Evolutionary conservation across 2,329 filamentous ascomycete species (phyloP).

Genomic region (Diaporthe aspalathi): DNA sequence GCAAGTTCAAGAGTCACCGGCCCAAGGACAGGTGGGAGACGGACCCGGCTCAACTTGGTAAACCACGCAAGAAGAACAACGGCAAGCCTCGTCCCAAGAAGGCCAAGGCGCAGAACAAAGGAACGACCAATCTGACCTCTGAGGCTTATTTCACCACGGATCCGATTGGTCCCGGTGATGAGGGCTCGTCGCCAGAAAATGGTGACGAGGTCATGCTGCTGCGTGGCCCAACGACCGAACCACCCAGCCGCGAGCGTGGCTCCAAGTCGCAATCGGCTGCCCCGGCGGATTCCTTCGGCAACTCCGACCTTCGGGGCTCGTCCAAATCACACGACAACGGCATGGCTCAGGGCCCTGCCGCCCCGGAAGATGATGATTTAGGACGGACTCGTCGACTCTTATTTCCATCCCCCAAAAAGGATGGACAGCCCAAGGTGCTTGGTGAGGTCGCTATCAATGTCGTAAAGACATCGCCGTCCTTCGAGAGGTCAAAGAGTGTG

Average conservation of each 20-base stretch:
- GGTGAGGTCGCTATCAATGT: conserved; percentile 67
- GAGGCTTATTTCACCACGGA: conserved; percentile 67
- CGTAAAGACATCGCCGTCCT: conserved; percentile 56
- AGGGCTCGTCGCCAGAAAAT: conserved; percentile 43
- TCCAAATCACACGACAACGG: conserved; percentile 68
- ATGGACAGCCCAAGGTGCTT: conserved; percentile 70
- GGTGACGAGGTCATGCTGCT: conserved; percentile 40
- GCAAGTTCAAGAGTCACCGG: conserved; percentile 86
- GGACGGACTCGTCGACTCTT: conserved; percentile 75
- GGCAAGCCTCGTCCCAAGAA: conserved; percentile 60
- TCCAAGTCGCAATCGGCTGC: conserved; percentile 44
- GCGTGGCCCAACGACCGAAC: conserved; percentile 40
- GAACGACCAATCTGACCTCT: conserved; percentile 59
- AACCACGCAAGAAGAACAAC: conserved; percentile 61
- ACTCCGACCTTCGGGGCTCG: conserved; percentile 54
- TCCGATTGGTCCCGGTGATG: conserved; percentile 60
- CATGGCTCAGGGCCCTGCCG: conserved; percentile 68
- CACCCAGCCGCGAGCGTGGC: conserved; percentile 41
- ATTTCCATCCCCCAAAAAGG: conserved; percentile 81
- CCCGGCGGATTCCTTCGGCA: conserved; percentile 37
- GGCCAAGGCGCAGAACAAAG: conserved; percentile 60
- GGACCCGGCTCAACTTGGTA: conserved; percentile 63
- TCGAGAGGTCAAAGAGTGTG: conserved; percentile 51
- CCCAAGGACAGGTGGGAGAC: conserved; percentile 87
- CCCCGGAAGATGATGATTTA: conserved; percentile 61